These are phyloP conservation scores for Sapria himalayana DNA, from an alignment of 345 rosid genomes.

Conservation along the genomic window DNA sequence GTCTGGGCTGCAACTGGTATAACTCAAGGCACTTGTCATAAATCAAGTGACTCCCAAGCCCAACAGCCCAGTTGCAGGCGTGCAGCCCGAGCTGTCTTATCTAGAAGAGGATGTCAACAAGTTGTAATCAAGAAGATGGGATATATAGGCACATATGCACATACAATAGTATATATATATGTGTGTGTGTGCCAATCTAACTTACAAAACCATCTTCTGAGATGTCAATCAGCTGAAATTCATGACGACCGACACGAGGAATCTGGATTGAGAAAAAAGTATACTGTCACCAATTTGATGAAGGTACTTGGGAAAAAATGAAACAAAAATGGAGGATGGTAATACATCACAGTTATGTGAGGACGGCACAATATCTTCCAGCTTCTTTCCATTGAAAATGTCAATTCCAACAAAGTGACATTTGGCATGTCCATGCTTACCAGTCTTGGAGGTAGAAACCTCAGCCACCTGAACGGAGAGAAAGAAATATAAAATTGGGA, in stretches of 20 bases:
- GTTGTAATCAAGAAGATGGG: neutral
- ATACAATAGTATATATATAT: neutral
- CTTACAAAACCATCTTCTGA: constrained; percentile 79
- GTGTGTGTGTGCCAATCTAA: neutral
- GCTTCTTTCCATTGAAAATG: constrained; percentile 49
- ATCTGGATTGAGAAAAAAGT: no score
- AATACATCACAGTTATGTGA: constrained; percentile 70
- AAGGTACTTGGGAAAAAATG: no score
- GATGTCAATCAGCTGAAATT: constrained; percentile 57
- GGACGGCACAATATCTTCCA: constrained; percentile 57
- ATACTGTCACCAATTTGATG: no score
- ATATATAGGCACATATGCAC: neutral
- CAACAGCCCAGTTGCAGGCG: no score
- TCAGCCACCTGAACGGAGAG: constrained; percentile 61
- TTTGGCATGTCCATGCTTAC: constrained; percentile 68
- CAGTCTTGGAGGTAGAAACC: constrained; percentile 63
- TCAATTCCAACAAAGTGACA: constrained; percentile 65
- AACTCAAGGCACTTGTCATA: no score
- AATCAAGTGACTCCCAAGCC: no score
- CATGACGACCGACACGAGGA: constrained; percentile 52
- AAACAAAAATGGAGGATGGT: no score
- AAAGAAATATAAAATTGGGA: no score
- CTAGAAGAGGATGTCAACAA: neutral
- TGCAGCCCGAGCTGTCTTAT: no score
- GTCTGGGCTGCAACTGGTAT: neutral